Evolutionary conservation across 2,329 filamentous ascomycete species (phyloP).

Genomic region (Myotisia sp.): DNA sequence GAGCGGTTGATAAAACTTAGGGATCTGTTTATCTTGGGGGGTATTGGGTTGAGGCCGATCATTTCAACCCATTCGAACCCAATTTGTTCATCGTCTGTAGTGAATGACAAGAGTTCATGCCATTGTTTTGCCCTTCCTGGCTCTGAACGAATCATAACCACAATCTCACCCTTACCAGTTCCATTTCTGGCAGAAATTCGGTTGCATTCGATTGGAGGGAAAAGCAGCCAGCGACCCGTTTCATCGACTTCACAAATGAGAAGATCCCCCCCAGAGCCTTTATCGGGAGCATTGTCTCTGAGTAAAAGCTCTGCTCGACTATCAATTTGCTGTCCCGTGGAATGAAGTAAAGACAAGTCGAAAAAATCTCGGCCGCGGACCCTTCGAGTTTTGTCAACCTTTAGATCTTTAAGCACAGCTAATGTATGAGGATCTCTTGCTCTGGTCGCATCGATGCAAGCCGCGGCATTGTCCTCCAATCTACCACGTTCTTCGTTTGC

Average conservation of each 20-base stretch:
- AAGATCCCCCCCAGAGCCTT: constrained; percentile 62
- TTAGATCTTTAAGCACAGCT: constrained; percentile 52
- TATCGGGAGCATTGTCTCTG: constrained; percentile 60
- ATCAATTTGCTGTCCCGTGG: constrained; percentile 75
- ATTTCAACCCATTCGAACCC: constrained; percentile 78
- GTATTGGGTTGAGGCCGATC: constrained; percentile 52
- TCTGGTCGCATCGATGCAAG: constrained; percentile 65
- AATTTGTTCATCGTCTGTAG: constrained; percentile 60
- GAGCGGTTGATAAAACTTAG: constrained; percentile 38
- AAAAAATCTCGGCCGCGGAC: constrained; percentile 87
- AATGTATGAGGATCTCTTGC: constrained; percentile 67
- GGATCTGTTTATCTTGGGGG: constrained; percentile 42
- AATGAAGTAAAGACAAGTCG: constrained; percentile 69
- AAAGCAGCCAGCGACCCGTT: constrained; percentile 66
- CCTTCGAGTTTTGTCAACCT: constrained; percentile 61
- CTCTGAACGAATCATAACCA: constrained; percentile 72
- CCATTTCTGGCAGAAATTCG: constrained; percentile 69
- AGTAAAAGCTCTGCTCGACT: constrained; percentile 79
- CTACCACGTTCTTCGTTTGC: constrained; percentile 59
- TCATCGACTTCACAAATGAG: constrained; percentile 81
- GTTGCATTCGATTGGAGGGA: constrained; percentile 65
- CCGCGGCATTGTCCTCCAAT: constrained; percentile 73
- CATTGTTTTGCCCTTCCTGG: constrained; percentile 51
- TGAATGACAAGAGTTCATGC: constrained; percentile 71
- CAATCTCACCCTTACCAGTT: constrained; percentile 55